These are phyloP conservation scores for Yamadazyma dushanensis DNA, from an alignment of 1,139 yeast genomes.

Conservation along the genomic window DNA sequence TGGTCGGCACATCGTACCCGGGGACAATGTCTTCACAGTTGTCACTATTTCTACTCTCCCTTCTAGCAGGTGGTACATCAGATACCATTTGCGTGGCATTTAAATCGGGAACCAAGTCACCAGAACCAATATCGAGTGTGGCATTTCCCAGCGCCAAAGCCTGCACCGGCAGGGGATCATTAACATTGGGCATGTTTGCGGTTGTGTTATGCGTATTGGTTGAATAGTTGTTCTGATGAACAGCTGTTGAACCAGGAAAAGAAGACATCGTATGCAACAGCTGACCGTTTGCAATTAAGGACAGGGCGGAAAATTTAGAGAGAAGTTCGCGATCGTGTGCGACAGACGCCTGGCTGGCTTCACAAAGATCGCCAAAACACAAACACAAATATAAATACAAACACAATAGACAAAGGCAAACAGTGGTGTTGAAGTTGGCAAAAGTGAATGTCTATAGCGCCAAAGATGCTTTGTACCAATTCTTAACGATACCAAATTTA, in stretches of 20 bases:
- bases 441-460: too few species aligned
- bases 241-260: background rate
- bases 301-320: background rate
- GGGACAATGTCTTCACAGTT: conserved; percentile 4
- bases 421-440: too few species aligned
- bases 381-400: too few species aligned
- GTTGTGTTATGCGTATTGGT: background rate
- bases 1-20: background rate
- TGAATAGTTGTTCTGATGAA: background rate
- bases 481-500: too few species aligned
- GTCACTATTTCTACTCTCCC: background rate
- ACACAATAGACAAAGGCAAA: too few species aligned
- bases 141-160: background rate
- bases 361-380: too few species aligned
- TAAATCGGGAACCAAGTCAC: conserved; percentile 4
- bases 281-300: background rate
- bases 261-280: background rate
- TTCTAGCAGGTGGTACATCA: background rate
- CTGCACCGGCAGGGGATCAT: background rate
- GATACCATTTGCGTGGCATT: conserved; percentile 3
- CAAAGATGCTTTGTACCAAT: too few species aligned
- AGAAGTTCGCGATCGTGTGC: too few species aligned
- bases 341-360: too few species aligned
- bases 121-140: background rate
- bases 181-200: background rate